Conservation (phyloP, 345 rosid genomes). For the Arabis hirsuta region DNA sequence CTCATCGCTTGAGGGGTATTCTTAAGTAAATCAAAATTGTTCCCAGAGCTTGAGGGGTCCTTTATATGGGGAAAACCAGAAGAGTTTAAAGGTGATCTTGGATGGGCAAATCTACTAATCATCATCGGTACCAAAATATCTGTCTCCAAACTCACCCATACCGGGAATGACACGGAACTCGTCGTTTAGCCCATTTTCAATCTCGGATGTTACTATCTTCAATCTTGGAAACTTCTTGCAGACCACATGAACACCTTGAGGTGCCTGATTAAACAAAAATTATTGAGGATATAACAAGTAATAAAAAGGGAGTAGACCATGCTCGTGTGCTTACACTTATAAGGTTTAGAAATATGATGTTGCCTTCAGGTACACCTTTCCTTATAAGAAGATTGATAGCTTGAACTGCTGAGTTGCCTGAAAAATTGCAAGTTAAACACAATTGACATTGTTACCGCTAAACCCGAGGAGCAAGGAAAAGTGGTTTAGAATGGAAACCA, state of each 20-base stretch:
- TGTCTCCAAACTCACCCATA: constrained; percentile 95
- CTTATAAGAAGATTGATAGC: constrained; percentile 77
- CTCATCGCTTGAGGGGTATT: neutral
- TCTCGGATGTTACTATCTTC: constrained; percentile 94
- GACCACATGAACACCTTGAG: constrained; percentile 91
- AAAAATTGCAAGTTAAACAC: constrained; percentile 1
- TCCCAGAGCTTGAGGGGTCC: constrained; percentile 23
- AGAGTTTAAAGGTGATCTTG: constrained; percentile 2
- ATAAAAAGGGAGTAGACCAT: neutral
- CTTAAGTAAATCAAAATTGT: constrained; percentile 32
- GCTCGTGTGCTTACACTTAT: constrained; percentile 64
- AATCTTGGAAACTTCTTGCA: constrained; percentile 88
- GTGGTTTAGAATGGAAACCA: neutral
- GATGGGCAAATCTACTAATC: constrained; percentile 48
- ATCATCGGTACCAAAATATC: constrained; percentile 93
- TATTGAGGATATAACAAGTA: neutral
- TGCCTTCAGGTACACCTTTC: constrained; percentile 86
- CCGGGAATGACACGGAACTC: constrained; percentile 92
- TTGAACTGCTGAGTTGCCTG: constrained; percentile 94
- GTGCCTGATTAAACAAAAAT: constrained; percentile 59
- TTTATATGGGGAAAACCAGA: constrained; percentile 16
- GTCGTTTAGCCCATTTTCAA: constrained; percentile 74
- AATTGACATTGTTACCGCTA: neutral
- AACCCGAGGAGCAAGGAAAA: neutral
- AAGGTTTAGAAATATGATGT: constrained; percentile 91